Base-by-base conservation (phyloP, 2,329 filamentous ascomycete species). In the Colletotrichum abscissum region DNA sequence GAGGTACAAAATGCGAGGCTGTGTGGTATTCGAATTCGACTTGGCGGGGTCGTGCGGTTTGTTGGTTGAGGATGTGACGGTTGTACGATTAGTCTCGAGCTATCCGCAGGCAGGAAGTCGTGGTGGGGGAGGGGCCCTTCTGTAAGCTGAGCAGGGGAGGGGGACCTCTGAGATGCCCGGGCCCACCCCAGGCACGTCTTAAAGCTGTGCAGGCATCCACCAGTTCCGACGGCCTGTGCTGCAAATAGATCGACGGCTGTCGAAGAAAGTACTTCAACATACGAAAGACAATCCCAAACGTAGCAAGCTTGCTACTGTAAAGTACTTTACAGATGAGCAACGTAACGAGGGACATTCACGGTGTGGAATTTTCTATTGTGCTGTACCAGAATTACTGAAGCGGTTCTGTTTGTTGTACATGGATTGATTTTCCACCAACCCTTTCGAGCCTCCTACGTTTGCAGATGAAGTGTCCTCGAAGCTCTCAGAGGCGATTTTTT, bases 71-170 rank as follows among this genome's bases (percentile, higher is more conserved):
- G 35, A 46, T 46, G 30, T 69, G 54, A 49, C n/a, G 46, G 49
- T 56, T 60, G 60, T 33, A 38, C 46, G 38, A 63, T 58, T 56
- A 24, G 19, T 22, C 59, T 60, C n/a, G 22, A 69, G 66, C 69
- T 71, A n/a, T 30, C 55, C 59, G 58, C 59, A 52, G 66, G 26
- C 52, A 54, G 38, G 38, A 72, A 42, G 63, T 65, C 63, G 49
- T 66, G 55, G 72, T 69, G 71, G 66, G 74, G 72, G 63, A 74
- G 72, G 72, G 72, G 72, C 54, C 30, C 38, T 65, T 14, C 30
- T 65, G 28, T 22, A 38, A 63, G 46, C 46, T n/a, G 63, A 42
- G 63, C 46, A 71, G 69, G 69, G 67, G 52, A n/a, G 33, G 62
- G n/a, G 19, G 30, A 58, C 46, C 62, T 19, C 16, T 19, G 30